A percentile compares a stretch with the other conserved stretches of the same genome.
phyloP scores from a whole-genome alignment of 768 basidiomycete genomes.

The Hortiboletus campestris region DNA sequence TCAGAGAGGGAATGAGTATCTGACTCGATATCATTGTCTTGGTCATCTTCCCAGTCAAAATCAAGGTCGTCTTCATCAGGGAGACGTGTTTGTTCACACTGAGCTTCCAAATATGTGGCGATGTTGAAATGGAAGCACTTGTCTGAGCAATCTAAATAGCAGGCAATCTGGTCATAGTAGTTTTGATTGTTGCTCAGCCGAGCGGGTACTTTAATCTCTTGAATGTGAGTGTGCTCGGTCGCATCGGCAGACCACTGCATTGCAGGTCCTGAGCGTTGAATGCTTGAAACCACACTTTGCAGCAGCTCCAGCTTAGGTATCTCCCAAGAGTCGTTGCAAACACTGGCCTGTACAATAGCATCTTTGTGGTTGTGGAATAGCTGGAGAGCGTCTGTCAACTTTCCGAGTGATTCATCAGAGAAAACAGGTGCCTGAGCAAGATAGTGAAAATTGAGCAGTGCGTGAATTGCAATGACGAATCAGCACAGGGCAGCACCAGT shows the following conservation, averaged over 20 bases:
- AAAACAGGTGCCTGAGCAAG: not conserved
- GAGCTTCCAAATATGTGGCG: not conserved
- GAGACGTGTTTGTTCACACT: not conserved
- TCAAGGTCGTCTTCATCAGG: not conserved
- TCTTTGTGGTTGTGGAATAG: conserved; percentile 39
- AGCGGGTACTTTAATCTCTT: not conserved
- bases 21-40: not conserved
- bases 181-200: not conserved
- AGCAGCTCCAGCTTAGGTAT: conserved; percentile 2
- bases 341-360: conserved; percentile 28
- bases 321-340: not conserved
- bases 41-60: not conserved
- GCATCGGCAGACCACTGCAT: not conserved
- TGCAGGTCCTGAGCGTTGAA: not conserved
- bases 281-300: not conserved
- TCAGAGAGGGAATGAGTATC: not conserved
- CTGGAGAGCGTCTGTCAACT: conserved; percentile 15
- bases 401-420: not conserved
- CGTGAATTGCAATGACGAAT: not conserved
- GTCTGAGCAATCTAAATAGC: not conserved
- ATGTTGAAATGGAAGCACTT: conserved; percentile 1
- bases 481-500: not conserved
- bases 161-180: not conserved
- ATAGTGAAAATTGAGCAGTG: not conserved
- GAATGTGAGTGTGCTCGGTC: not conserved